These are phyloP conservation scores for Brassica juncea DNA, from an alignment of 345 rosid species.

Conservation along the genomic window DNA sequence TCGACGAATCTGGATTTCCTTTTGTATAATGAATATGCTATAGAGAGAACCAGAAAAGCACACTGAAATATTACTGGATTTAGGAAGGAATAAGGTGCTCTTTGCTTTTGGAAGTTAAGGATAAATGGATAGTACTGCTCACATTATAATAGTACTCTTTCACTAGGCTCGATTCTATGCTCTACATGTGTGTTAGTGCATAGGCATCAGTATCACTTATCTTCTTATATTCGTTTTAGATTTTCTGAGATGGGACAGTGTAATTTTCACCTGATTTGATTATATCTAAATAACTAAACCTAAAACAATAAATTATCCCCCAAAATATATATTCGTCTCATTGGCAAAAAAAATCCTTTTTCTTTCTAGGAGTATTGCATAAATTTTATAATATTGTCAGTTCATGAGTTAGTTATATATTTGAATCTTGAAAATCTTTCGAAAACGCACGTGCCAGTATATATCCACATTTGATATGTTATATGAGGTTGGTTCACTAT, in stretches of 20 bases:
- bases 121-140: constrained; percentile 26
- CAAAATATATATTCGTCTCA: background rate
- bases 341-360: background rate
- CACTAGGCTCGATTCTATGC: constrained; percentile 22
- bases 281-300: background rate
- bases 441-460: constrained; percentile 20
- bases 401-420: background rate
- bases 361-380: background rate
- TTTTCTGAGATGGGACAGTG: constrained; percentile 12
- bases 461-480: constrained; percentile 17
- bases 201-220: constrained; percentile 36
- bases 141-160: constrained; percentile 16
- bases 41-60: constrained; percentile 10
- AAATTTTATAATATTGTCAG: background rate
- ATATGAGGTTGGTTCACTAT: constrained; percentile 19
- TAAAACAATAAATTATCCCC: background rate
- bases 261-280: background rate
- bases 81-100: constrained; percentile 29
- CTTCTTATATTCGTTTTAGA: background rate
- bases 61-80: constrained; percentile 27
- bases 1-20: constrained; percentile 29
- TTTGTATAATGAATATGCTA: background rate
- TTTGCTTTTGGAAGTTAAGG: constrained; percentile 18
- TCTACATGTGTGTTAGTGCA: constrained; percentile 31
- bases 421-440: background rate